Evolutionary conservation across 345 rosid genomes (phyloP).

Genomic region (Brassica napus): DNA sequence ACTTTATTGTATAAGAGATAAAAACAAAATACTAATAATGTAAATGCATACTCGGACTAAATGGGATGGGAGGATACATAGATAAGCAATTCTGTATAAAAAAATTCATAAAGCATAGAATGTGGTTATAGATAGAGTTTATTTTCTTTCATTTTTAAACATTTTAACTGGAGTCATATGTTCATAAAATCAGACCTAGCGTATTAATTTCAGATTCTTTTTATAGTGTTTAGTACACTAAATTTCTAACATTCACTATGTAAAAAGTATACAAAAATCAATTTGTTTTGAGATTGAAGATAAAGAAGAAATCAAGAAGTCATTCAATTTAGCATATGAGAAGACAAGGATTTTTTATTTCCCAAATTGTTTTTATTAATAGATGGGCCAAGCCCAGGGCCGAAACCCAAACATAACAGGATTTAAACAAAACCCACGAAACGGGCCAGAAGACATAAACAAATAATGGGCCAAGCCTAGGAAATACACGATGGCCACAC

Average conservation of each 20-base stretch:
- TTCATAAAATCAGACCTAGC: neutral
- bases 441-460: no score
- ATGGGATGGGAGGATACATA: neutral
- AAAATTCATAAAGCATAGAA: neutral
- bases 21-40: slow-evolving; percentile 24
- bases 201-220: neutral
- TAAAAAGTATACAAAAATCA: neutral
- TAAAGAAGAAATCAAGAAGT: neutral
- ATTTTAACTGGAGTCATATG: neutral
- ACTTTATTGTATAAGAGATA: slow-evolving; percentile 17
- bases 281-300: neutral
- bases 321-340: neutral
- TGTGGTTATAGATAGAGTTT: neutral
- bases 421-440: no score
- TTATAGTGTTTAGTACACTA: neutral
- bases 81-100: neutral
- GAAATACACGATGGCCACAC: no score
- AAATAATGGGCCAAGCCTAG: no score
- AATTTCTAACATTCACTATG: neutral
- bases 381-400: no score
- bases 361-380: no score
- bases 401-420: no score
- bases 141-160: no score
- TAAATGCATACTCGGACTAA: neutral
- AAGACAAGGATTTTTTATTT: neutral